Conservation (phyloP, 306 rosid genomes). For the Lablab purpureus region DNA sequence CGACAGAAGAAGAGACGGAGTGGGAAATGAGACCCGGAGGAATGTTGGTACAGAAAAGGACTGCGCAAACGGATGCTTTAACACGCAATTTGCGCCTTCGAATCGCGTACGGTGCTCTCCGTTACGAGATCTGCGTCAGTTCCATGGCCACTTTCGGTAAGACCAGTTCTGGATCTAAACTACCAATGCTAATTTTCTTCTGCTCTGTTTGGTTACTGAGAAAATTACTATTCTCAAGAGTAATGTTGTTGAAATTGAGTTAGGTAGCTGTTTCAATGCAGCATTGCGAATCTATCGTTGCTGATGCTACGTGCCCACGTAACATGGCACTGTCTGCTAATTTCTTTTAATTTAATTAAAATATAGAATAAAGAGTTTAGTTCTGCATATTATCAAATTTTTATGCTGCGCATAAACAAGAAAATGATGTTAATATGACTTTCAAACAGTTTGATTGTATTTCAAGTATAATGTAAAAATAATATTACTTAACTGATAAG, state of each 20-base stretch:
- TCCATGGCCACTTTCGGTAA: constrained; percentile 76
- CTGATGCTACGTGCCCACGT: constrained; percentile 35
- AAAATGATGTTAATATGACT: too few relatives aligned
- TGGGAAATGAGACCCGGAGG: constrained; percentile 95
- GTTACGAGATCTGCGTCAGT: constrained; percentile 70
- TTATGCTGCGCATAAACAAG: neutral
- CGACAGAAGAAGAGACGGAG: constrained; percentile 44
- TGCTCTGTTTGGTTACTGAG: constrained; percentile 41
- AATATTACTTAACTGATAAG: too few relatives aligned
- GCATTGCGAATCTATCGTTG: neutral
- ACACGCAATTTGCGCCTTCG: constrained; percentile 58
- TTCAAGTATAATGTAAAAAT: too few relatives aligned
- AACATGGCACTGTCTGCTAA: neutral
- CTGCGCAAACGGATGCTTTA: constrained; percentile 38
- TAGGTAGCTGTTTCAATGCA: constrained; percentile 14
- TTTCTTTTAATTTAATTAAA: neutral
- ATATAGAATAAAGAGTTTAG: neutral
- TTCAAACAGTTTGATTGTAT: too few relatives aligned
- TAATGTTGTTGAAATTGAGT: constrained; percentile 16
- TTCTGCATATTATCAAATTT: neutral
- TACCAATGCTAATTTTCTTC: neutral
- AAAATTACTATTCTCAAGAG: constrained; percentile 6
- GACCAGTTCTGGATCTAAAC: neutral
- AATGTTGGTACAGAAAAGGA: constrained; percentile 80
- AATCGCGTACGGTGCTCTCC: constrained; percentile 66